phyloP scores from a whole-genome alignment of 305 asterid genomes.

The Lippia alba region DNA sequence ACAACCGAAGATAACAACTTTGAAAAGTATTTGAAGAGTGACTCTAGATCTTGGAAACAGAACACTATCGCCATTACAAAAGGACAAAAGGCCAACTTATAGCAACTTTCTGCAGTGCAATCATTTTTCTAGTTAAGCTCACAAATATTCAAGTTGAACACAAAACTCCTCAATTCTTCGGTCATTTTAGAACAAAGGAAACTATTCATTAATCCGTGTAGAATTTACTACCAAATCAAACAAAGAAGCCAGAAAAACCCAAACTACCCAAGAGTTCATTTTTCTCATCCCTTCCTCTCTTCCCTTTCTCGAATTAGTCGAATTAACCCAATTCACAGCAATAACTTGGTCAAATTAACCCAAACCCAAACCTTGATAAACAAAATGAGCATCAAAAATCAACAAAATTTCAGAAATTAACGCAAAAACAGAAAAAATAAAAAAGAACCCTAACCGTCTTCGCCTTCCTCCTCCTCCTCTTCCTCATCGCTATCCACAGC shows the following conservation, averaged over 20 bases:
- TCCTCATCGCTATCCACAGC: conserved; percentile 83
- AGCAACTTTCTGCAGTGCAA: too few relatives aligned
- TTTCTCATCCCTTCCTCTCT: conserved; percentile 23
- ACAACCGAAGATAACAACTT: too few relatives aligned
- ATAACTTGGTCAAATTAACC: too few relatives aligned
- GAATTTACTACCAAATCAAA: not conserved
- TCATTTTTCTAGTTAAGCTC: not conserved
- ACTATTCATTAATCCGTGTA: not conserved
- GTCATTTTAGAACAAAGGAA: not conserved
- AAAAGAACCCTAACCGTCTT: conserved; percentile 67
- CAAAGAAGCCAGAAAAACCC: not conserved
- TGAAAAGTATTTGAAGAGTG: not conserved
- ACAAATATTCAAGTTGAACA: not conserved
- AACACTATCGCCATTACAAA: too few relatives aligned
- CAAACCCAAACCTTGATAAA: not conserved
- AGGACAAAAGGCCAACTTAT: too few relatives aligned
- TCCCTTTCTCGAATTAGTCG: conserved; percentile 2
- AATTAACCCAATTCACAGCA: not conserved
- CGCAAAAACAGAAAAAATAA: not conserved
- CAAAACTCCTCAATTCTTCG: conserved; percentile 8
- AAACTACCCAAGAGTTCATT: conserved; percentile 11
- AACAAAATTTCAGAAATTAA: not conserved
- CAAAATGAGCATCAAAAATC: not conserved
- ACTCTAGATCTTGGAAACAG: not conserved
- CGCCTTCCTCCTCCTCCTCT: conserved; percentile 94